Evolutionary conservation across 2,329 filamentous ascomycete genomes (phyloP).

Genomic region (Nemania sp.): DNA sequence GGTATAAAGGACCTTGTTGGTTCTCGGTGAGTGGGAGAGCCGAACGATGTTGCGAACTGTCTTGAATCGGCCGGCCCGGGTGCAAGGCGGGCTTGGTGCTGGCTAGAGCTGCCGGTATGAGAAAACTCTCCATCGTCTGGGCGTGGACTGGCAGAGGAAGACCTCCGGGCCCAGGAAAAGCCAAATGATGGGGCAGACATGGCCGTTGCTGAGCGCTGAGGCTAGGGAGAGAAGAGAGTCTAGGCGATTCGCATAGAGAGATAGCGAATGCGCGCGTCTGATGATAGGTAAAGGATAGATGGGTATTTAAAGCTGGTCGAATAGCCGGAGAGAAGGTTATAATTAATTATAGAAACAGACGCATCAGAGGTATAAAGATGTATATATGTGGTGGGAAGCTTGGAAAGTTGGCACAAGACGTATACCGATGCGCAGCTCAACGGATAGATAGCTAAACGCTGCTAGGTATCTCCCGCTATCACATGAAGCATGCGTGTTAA

Average conservation of each 20-base stretch:
- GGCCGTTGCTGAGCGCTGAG: conserved; percentile 23
- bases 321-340: conserved; percentile 4
- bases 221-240: not conserved
- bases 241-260: conserved; percentile 20
- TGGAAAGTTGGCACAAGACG: not conserved
- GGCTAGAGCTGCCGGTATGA: conserved; percentile 44
- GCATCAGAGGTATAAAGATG: conserved; percentile 3
- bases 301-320: conserved; percentile 1
- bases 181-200: conserved; percentile 63
- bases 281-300: not conserved
- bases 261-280: conserved; percentile 4
- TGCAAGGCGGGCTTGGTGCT: conserved; percentile 37
- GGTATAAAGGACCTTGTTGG: conserved; percentile 80
- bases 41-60: conserved; percentile 53
- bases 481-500: conserved; percentile 5
- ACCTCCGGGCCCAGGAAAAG: conserved; percentile 63
- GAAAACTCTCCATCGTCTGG: conserved; percentile 50
- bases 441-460: conserved; percentile 2
- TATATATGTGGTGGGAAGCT: not conserved
- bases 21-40: conserved; percentile 64
- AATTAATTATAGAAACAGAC: conserved; percentile 22
- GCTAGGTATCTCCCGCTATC: conserved; percentile 12
- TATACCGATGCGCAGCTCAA: not conserved
- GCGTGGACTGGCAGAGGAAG: conserved; percentile 50
- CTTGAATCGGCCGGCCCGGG: conserved; percentile 42